phyloP scores from a whole-genome alignment of 2,329 filamentous ascomycete genomes.

The Alternaria conjuncta region DNA sequence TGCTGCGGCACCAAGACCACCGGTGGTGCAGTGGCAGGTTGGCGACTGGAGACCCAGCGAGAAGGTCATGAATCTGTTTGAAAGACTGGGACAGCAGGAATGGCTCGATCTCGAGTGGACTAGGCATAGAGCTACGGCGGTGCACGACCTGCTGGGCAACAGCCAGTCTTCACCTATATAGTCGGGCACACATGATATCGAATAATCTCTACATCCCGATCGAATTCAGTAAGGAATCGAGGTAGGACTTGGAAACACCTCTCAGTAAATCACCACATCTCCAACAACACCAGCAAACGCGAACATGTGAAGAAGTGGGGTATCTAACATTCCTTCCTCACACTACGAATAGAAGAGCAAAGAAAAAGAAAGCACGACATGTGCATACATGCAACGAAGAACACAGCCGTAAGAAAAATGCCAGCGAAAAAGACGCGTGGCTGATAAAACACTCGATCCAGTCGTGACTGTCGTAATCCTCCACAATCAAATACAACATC shows the following conservation, averaged over 20 bases:
- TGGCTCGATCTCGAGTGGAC: constrained; percentile 13
- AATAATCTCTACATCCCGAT: background rate
- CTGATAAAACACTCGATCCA: background rate
- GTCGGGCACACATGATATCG: background rate
- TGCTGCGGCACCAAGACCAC: constrained; percentile 4
- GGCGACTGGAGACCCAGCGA: constrained; percentile 18
- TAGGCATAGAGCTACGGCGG: constrained; percentile 5
- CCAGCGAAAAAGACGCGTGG: background rate
- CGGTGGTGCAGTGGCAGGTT: constrained; percentile 20
- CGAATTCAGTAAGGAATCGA: background rate
- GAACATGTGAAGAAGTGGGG: background rate
- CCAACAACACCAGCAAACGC: background rate
- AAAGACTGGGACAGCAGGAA: constrained; percentile 16
- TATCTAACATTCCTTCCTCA: background rate
- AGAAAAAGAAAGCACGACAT: background rate
- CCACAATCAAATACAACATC: background rate
- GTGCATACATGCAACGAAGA: background rate
- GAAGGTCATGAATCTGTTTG: constrained; percentile 11
- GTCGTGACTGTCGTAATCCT: background rate
- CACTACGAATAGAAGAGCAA: background rate
- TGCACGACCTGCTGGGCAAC: constrained; percentile 8
- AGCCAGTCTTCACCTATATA: constrained; percentile 8
- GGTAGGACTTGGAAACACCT: too few relatives aligned
- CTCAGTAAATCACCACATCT: background rate
- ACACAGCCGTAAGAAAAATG: background rate